Conservation (phyloP, 1,139 yeast species). For the Yamadazyma jaroonii region DNA sequence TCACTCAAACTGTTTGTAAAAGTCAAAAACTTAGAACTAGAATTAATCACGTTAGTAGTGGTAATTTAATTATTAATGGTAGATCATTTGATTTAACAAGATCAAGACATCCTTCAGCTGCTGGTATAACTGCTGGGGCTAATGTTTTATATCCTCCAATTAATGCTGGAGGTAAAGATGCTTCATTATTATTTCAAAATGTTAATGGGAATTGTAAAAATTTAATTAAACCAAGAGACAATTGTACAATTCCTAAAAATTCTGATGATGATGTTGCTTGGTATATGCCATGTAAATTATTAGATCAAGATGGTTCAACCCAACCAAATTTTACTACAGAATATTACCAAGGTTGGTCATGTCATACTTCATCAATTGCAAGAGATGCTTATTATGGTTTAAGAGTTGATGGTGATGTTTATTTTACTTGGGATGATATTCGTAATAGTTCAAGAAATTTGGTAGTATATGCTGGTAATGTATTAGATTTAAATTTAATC, state of each 20-base stretch:
- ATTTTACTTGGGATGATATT: constrained; percentile 87
- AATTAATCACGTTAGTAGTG: constrained; percentile 54
- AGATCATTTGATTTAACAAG: constrained; percentile 68
- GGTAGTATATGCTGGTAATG: constrained; percentile 85
- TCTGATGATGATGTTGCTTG: constrained; percentile 72
- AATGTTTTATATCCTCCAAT: constrained; percentile 80
- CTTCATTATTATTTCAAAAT: constrained; percentile 85
- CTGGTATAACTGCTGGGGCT: constrained; percentile 66
- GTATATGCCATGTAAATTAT: constrained; percentile 91
- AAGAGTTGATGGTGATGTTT: constrained; percentile 69
- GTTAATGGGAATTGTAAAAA: constrained; percentile 92
- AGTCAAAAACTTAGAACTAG: constrained; percentile 48
- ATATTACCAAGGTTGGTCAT: constrained; percentile 82
- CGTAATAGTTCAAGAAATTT: constrained; percentile 68
- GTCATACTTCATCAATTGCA: constrained; percentile 76
- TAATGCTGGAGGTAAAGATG: constrained; percentile 89
- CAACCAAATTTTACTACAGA: constrained; percentile 57
- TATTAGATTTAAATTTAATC: constrained; percentile 73
- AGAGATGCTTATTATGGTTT: constrained; percentile 66
- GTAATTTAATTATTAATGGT: constrained; percentile 78
- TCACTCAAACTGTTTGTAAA: constrained; percentile 82
- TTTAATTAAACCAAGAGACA: constrained; percentile 68
- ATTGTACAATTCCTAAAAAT: constrained; percentile 67
- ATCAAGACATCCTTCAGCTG: constrained; percentile 77
- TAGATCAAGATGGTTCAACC: constrained; percentile 68